phyloP scores from a whole-genome alignment of 345 rosid species.

The Odontarrhena argentea region DNA sequence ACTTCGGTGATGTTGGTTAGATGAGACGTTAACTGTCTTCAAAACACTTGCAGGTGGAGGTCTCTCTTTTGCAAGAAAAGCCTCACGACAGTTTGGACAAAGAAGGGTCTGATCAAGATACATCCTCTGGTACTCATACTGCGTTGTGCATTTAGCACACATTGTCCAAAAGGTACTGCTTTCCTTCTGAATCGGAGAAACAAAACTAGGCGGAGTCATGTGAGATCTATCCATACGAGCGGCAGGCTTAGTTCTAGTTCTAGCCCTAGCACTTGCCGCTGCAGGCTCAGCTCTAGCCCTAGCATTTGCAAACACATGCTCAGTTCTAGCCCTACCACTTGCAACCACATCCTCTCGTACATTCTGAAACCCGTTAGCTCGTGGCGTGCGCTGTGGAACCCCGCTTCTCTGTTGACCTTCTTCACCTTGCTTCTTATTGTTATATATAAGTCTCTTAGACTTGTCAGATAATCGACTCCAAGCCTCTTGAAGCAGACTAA shows the following conservation, averaged over 20 bases:
- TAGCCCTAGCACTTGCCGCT: too few relatives aligned
- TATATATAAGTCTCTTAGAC: constrained; percentile 64
- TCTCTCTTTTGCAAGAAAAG: constrained; percentile 71
- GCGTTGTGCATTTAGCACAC: constrained; percentile 74
- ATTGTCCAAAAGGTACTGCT: constrained; percentile 84
- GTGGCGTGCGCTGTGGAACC: constrained; percentile 44
- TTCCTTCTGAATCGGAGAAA: constrained; percentile 43
- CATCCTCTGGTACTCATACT: constrained; percentile 72
- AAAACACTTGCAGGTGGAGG: constrained; percentile 62
- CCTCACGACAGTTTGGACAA: constrained; percentile 73
- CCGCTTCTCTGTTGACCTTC: constrained; percentile 44
- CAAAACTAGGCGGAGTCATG: constrained; percentile 32
- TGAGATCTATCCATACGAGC: constrained; percentile 34
- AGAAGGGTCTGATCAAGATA: constrained; percentile 78
- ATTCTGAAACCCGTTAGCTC: constrained; percentile 53
- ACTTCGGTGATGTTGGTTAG: constrained; percentile 51
- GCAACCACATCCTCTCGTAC: constrained; percentile 31
- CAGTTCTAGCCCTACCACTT: too few relatives aligned
- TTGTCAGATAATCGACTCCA: constrained; percentile 79
- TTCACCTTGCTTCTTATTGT: constrained; percentile 52
- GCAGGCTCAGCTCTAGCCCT: constrained; percentile 38
- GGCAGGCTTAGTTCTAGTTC: constrained; percentile 26
- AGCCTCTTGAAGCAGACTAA: constrained; percentile 69
- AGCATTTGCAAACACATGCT: constrained; percentile 19
- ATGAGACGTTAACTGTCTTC: constrained; percentile 46